phyloP scores from a whole-genome alignment of 2,329 filamentous ascomycete species.

The Aureobasidium namibiae region DNA sequence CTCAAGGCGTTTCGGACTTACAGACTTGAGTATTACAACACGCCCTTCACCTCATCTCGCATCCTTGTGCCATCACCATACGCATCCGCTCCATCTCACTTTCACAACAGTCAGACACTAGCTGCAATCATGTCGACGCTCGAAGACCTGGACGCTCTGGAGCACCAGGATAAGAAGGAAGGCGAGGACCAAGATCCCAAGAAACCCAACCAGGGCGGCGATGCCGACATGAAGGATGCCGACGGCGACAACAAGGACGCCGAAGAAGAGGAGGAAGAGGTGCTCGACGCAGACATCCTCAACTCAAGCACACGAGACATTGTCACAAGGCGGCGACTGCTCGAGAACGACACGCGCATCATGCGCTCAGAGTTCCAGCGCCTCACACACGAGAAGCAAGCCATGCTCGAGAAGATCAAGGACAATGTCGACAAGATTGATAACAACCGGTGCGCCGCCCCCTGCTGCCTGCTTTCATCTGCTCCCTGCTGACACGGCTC shows the following conservation, averaged over 20 bases:
- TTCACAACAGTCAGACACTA: neutral
- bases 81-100: neutral
- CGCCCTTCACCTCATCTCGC: neutral
- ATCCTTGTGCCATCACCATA: neutral
- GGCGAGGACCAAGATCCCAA: conserved; percentile 57
- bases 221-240: conserved; percentile 87
- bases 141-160: conserved; percentile 84
- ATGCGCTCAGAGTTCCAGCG: conserved; percentile 97
- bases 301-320: conserved; percentile 92
- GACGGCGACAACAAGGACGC: conserved; percentile 43
- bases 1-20: conserved; percentile 4
- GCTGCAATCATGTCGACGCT: conserved; percentile 69
- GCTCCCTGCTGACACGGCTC: conserved; percentile 11
- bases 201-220: conserved; percentile 49
- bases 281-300: conserved; percentile 88
- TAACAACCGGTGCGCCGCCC: conserved; percentile 76
- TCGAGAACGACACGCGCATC: conserved; percentile 96
- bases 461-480: neutral
- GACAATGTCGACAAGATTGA: conserved; percentile 98
- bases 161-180: conserved; percentile 67
- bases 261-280: conserved; percentile 60
- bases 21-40: conserved; percentile 1
- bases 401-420: conserved; percentile 98
- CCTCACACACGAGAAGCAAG: conserved; percentile 86
- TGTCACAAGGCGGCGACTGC: conserved; percentile 75